Conservation (phyloP, 2,329 filamentous ascomycete species). For the Pyricularia sp. region DNA sequence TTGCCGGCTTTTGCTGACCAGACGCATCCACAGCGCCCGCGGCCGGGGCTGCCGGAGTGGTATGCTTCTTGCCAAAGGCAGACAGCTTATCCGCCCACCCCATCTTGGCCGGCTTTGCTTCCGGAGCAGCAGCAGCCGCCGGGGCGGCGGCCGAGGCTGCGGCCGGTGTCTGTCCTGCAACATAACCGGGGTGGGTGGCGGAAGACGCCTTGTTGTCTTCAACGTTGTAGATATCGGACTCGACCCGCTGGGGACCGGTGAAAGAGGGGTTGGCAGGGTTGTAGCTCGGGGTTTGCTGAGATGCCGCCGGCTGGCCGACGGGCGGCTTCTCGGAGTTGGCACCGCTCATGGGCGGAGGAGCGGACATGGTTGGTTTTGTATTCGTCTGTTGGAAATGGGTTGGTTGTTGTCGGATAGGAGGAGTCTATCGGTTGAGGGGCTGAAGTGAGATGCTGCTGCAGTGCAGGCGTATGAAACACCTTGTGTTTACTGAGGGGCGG, state of each 20-base stretch:
- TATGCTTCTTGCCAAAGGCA: neutral
- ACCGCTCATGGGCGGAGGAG: conserved; percentile 4
- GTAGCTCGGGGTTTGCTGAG: neutral
- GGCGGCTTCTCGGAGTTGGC: conserved; percentile 2
- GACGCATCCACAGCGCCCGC: neutral
- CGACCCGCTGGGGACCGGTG: neutral
- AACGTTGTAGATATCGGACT: conserved; percentile 5
- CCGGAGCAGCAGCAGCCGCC: neutral
- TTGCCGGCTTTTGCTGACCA: neutral
- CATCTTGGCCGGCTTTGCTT: neutral
- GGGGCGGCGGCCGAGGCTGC: neutral
- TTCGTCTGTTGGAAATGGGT: neutral
- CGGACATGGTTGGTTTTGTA: neutral
- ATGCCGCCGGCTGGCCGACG: conserved; percentile 5
- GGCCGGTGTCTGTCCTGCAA: neutral
- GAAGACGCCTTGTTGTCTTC: neutral
- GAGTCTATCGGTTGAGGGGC: neutral
- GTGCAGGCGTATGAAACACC: neutral
- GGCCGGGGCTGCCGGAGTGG: neutral
- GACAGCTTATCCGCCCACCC: neutral
- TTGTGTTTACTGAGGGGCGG: neutral
- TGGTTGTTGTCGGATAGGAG: neutral
- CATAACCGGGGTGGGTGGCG: neutral
- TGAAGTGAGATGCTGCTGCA: neutral
- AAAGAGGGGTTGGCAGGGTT: conserved; percentile 1